These are phyloP conservation scores for Wickerhamiella musiphila DNA, from an alignment of 805 yeast species.

Conservation along the genomic window DNA sequence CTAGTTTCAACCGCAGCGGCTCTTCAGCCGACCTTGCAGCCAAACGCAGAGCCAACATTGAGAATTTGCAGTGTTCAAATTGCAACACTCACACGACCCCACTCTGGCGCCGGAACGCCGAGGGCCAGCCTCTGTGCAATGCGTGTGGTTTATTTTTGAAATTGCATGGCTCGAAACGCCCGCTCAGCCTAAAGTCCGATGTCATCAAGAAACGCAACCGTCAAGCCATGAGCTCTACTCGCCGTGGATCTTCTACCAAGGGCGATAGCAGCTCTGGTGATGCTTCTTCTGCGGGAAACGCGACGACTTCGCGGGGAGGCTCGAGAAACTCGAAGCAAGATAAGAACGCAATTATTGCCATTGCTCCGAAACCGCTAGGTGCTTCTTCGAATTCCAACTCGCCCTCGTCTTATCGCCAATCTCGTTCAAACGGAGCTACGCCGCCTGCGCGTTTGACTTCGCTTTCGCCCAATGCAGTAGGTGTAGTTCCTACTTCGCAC, in stretches of 20 bases:
- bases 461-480: neutral
- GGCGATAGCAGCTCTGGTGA: neutral
- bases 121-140: constrained; percentile 87
- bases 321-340: neutral
- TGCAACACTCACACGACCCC: constrained; percentile 91
- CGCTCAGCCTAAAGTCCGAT: constrained; percentile 82
- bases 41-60: too few relatives aligned
- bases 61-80: constrained; percentile 44
- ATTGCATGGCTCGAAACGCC: constrained; percentile 88
- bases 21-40: too few relatives aligned
- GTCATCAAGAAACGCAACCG: constrained; percentile 88
- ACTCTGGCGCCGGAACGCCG: constrained; percentile 84
- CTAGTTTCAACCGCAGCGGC: too few relatives aligned
- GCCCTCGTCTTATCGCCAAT: too few relatives aligned
- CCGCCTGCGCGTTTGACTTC: neutral
- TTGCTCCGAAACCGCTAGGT: constrained; percentile 15
- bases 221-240: constrained; percentile 6
- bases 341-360: constrained; percentile 9
- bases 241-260: constrained; percentile 1
- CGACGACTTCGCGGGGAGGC: neutral
- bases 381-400: too few relatives aligned
- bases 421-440: neutral
- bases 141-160: constrained; percentile 92
- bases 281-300: neutral
- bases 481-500: neutral